Base-by-base conservation (phyloP, 208 protist species). In the Acanthamoeba healyi region DNA sequence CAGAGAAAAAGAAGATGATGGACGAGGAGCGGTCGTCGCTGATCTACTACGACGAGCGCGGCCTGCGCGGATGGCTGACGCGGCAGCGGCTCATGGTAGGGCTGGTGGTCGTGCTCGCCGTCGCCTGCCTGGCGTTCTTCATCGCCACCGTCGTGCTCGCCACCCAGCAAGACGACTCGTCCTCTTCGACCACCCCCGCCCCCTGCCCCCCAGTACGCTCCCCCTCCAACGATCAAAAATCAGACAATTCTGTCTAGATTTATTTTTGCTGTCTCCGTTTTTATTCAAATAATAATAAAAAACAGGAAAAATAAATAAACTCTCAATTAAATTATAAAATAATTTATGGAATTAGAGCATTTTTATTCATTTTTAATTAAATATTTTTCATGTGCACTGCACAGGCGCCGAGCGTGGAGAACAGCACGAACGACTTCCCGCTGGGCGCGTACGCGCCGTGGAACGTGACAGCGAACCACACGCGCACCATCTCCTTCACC, bases 391-490 rank as follows among this genome's bases (percentile, higher is more conserved):
- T 26, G 19, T 67, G 61, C 26, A 40, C 29, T 49, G n/a, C 46
- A 36, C 70, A 79, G 70, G 70, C 9, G 22, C 70, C 70, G 70
- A 24, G 4, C 1, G 70, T 79, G 70, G 74, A 84, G 26, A 44
- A 56, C 74, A 86, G 77, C 77, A 38, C n/a, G 17, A 86, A 86
- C n/a, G 77, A 86, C 44, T 86, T 86, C 77, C 86, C 86, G 32
- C 86, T 92, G 51, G 34, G 54, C 4, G 10, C 84, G 36, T 46
- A 42, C 22, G 32, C 24, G 88, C 88, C 88, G 22, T 93, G 88
- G 88, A 14, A 79, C 63, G 38, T 93, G 0, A 79, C 88, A 14
- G 88, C 88, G 29, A 93, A 93, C 15, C 88, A 93, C 49, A 44
- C 88, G 38, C 54, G 88, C 7, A 26, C 46, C 4, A 9, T 81